Base-by-base conservation (phyloP, 2,329 filamentous ascomycete species). In the Phyllosticta capitalensis region DNA sequence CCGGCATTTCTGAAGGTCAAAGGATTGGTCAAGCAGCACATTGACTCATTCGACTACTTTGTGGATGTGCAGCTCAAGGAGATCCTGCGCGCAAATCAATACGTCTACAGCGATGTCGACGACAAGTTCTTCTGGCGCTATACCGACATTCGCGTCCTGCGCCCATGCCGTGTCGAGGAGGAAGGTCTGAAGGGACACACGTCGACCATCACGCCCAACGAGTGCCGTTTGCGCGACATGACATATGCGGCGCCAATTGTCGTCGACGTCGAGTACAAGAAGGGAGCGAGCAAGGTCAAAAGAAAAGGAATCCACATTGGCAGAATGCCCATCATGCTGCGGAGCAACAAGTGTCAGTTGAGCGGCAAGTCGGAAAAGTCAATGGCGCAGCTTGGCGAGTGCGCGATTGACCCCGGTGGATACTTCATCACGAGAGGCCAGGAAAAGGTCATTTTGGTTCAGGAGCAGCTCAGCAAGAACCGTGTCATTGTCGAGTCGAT, bases 1-100 rank as follows among this genome's bases (percentile, higher is more conserved):
- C 95, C 94, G 0, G 94, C 94, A n/a, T 99, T 99, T 73, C 78
- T 99, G 61, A 96, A 96, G 74, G 92, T 96, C 68, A 99, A 99
- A 75, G 92, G 92, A 60, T 79, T 96, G 60, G 92, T 96, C 57
- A 96, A 96, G 74, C 92, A 97, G 79, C 92, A 96, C 73, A 92
- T 96, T 70, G 95, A 99, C 77, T 97, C 94, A 22, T 99, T 95
- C 81, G 96, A 99, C 76, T 96, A 94, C 76, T 97, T 99, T 67
- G 88, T 96, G 65, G 90, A 99, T 67, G 88, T 95, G 60, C 92
- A 97, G 71, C 86, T 99, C 72, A 96, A 96, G 76, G 92, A 96
- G 68, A 99, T 99, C 66, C 88, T 99, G 65, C 86, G 90, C 71
- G 89, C 92, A 56, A 97, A 96, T 72, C 86, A 88, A 54, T 87